Evolutionary conservation across 305 asterid genomes (phyloP), one percentile per base, ranked within the genome.

Genomic region (Fraxinus ornus): DNA sequence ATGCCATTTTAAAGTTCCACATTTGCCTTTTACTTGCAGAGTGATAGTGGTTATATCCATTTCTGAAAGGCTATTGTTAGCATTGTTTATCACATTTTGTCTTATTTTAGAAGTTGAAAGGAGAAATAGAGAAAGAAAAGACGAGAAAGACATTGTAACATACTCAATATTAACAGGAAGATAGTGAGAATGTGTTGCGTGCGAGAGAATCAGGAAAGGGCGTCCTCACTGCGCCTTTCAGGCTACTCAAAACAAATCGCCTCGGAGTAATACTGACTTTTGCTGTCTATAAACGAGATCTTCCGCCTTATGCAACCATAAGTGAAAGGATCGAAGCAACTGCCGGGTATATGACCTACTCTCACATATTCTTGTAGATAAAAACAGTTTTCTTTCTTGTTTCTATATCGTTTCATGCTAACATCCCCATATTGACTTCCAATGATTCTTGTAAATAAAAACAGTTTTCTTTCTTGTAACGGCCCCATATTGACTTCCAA

Each of bases 161-260:
- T 36, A 37, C 36, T 22, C 80, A 33, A 77, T 77, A 37, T 80
- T 78, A 78, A 84, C 95, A 96, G 99, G 99, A 96, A 90, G 99
- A 96, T 84, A 95, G 99, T 19, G 97, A 94, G 81, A 96, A 96
- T 85, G 93, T 96, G 52, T 86, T 96, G 82, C 98, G 98, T 7
- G 99, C 99, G 17, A 90, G 99, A 86, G 97, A 91, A 89, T 96
- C 97, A 5, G 98, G 97, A 82, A 96, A 94, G 87, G 99, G 99
- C 1, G 99, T 94, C 78, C 98, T 96, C 82, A 96, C 99, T 26
- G 99, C 98, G 81, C 99, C 99, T 22, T 96, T 96, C 88, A 88
- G 89, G 90, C 90, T 96, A 78, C 94, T 96, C 81, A 96, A 96
- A 89, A 93, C 98, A 1, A 94, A 96, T 78, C 97, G 94, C 60